These are phyloP conservation scores for Xylaria acuta DNA, from an alignment of 495 filamentous ascomycete species.

Conservation along the genomic window DNA sequence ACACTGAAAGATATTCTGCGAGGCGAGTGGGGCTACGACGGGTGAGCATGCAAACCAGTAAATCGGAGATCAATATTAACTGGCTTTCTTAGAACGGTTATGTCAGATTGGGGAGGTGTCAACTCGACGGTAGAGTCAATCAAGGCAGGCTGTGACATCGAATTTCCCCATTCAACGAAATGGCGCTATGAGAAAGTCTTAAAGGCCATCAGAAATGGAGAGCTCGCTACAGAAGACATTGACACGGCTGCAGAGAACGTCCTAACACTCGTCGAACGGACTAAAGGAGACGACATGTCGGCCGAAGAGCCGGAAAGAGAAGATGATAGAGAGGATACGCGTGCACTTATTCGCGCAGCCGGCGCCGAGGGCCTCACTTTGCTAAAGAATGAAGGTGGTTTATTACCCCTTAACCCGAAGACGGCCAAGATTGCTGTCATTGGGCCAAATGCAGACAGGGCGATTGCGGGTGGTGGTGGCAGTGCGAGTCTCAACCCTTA, in stretches of 20 bases:
- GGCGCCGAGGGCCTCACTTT: conserved; percentile 78
- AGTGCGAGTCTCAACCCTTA: conserved; percentile 81
- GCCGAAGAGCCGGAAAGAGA: conserved; percentile 65
- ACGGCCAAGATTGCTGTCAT: conserved; percentile 74
- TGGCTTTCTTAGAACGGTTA: conserved; percentile 60
- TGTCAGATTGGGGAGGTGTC: conserved; percentile 76
- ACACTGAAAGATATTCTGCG: conserved; percentile 76
- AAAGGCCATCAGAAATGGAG: conserved; percentile 66
- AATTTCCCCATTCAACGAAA: conserved; percentile 77
- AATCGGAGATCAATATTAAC: conserved; percentile 30
- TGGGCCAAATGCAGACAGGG: conserved; percentile 80
- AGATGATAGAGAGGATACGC: conserved; percentile 69
- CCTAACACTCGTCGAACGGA: conserved; percentile 69
- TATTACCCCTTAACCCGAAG: conserved; percentile 70
- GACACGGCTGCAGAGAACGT: conserved; percentile 66
- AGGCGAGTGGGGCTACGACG: conserved; percentile 77
- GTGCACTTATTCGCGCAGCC: conserved; percentile 69
- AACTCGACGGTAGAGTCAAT: conserved; percentile 76
- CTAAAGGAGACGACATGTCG: conserved; percentile 66
- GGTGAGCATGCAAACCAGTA: conserved; percentile 48
- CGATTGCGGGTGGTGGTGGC: conserved; percentile 80
- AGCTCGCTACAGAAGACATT: conserved; percentile 56
- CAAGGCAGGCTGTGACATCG: conserved; percentile 76
- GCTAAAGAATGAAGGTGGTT: conserved; percentile 73
- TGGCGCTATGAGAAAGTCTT: conserved; percentile 73